Percentiles rank a stretch among this genome's conserved stretches.
Evolutionary conservation across 2,329 filamentous ascomycete genomes (phyloP).

Genomic region (Microsporum audouinii): DNA sequence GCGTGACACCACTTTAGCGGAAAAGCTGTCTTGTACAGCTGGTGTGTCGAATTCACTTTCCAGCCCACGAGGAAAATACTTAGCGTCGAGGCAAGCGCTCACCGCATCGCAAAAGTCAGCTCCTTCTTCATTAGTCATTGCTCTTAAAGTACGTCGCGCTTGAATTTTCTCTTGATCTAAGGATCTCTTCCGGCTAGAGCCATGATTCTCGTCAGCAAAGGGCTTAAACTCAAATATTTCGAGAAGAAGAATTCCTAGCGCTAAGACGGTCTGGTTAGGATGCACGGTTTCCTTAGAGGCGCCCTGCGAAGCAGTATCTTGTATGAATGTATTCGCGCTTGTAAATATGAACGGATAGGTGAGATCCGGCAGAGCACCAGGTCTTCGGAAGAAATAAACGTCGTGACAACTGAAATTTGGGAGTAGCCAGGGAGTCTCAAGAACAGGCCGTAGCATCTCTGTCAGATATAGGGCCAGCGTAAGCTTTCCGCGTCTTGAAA

Average conservation of each 20-base stretch:
- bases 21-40: no score
- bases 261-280: background rate
- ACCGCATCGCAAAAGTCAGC: background rate
- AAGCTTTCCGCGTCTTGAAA: no score
- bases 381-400: background rate
- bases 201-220: background rate
- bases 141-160: background rate
- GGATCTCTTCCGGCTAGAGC: background rate
- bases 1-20: no score
- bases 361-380: background rate
- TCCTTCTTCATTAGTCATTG: background rate
- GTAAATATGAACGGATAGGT: background rate
- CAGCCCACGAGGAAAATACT: background rate
- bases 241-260: background rate
- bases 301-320: background rate
- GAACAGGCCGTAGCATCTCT: background rate
- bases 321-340: background rate
- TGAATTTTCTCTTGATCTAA: background rate
- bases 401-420: background rate
- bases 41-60: background rate
- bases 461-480: background rate
- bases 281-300: background rate
- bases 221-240: background rate
- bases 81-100: background rate
- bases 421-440: background rate